Conservation (phyloP, 441 rosid genomes). For the Adansonia gregorii region DNA sequence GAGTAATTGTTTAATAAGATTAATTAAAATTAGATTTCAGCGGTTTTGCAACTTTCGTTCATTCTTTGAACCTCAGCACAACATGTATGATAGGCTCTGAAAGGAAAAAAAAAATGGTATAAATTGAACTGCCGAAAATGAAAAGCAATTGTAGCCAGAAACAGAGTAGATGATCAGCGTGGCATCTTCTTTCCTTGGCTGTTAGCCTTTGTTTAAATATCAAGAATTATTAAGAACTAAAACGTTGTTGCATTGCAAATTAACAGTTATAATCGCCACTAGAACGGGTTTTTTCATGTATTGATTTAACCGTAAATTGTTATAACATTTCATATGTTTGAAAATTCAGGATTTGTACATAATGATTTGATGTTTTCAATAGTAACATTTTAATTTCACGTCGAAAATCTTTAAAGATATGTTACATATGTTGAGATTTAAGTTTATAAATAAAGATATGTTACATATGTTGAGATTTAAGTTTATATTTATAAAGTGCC, state of each 20-base stretch:
- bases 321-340: background rate
- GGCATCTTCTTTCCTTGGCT: too few relatives aligned
- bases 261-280: background rate
- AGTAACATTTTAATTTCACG: too few relatives aligned
- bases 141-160: background rate
- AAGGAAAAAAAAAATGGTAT: background rate
- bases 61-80: background rate
- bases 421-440: too few relatives aligned
- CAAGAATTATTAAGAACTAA: background rate
- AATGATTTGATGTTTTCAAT: background rate
- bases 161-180: background rate
- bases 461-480: too few relatives aligned
- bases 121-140: background rate
- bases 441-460: too few relatives aligned
- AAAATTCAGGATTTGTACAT: background rate
- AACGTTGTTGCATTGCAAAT: background rate
- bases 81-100: background rate
- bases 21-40: background rate
- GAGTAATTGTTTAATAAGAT: constrained; percentile 15
- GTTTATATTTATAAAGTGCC: too few relatives aligned
- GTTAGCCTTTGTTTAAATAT: background rate
- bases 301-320: background rate
- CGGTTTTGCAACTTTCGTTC: too few relatives aligned
- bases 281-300: background rate
- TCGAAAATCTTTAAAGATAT: too few relatives aligned